Conservation (phyloP, 31 red algal species). For the Porphyra umbilicalis region DNA sequence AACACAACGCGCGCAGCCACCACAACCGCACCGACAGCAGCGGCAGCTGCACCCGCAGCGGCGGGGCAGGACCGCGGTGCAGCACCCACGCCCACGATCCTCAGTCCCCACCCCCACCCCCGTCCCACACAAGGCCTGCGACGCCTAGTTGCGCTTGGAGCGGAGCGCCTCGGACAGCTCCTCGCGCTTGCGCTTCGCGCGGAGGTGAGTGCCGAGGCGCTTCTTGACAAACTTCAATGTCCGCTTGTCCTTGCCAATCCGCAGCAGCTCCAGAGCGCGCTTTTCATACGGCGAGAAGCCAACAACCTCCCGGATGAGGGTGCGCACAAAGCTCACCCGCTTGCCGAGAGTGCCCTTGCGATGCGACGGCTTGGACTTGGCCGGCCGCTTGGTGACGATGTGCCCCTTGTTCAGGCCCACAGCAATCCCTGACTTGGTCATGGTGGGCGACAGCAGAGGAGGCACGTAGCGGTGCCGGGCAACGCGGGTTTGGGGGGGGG, state of each 20-base stretch:
- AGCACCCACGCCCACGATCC: not conserved
- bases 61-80: not conserved
- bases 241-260: conserved; percentile 96
- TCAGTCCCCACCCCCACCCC: not conserved
- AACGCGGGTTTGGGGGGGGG: too few species aligned
- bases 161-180: conserved; percentile 82
- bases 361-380: conserved; percentile 29
- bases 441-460: conserved; percentile 2
- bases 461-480: too few species aligned
- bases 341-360: conserved; percentile 41
- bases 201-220: conserved; percentile 84
- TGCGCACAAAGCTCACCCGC: conserved; percentile 41
- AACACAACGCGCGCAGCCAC: not conserved
- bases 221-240: conserved; percentile 97
- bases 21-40: not conserved
- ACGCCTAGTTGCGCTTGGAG: conserved; percentile 43
- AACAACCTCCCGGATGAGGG: conserved; percentile 78
- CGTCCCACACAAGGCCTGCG: not conserved
- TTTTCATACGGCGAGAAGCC: conserved; percentile 96
- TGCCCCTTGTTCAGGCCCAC: conserved; percentile 94
- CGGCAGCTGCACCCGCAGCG: not conserved
- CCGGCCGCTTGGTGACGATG: conserved; percentile 81
- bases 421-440: conserved; percentile 60
- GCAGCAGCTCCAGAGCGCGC: conserved; percentile 90
- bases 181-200: conserved; percentile 94